phyloP scores from a whole-genome alignment of 2,329 filamentous ascomycete species.

The Pseudonectria foliicola region DNA sequence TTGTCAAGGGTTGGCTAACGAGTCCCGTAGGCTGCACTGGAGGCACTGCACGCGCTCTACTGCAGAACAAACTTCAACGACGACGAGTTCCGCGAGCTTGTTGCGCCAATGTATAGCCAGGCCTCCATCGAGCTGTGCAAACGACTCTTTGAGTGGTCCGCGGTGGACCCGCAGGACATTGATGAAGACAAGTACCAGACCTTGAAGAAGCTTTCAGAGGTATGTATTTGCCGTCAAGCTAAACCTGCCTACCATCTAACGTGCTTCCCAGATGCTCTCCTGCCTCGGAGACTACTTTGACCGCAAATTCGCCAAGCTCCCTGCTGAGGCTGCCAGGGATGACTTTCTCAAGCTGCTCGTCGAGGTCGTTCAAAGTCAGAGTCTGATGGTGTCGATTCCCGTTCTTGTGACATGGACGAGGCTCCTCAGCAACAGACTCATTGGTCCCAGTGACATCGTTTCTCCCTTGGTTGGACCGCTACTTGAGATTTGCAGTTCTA shows the following conservation, averaged over 20 bases:
- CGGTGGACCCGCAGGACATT: conserved; percentile 72
- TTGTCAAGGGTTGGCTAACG: conserved; percentile 8
- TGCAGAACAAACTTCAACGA: conserved; percentile 66
- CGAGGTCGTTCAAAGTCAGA: conserved; percentile 73
- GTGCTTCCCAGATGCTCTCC: conserved; percentile 61
- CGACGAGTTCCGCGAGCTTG: conserved; percentile 69
- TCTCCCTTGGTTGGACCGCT: conserved; percentile 63
- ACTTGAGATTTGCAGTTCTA: conserved; percentile 73
- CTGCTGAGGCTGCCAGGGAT: conserved; percentile 56
- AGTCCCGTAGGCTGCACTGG: conserved; percentile 59
- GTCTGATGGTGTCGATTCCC: conserved; percentile 88
- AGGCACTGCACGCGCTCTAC: conserved; percentile 79
- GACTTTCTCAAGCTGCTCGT: conserved; percentile 76
- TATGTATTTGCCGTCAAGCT: conserved; percentile 30
- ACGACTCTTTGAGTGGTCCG: conserved; percentile 72
- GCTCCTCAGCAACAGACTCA: conserved; percentile 64
- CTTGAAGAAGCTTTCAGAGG: conserved; percentile 90
- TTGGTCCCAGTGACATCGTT: conserved; percentile 57
- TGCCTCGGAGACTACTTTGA: conserved; percentile 80
- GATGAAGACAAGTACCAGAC: conserved; percentile 89
- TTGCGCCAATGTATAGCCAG: conserved; percentile 71
- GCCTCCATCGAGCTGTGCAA: conserved; percentile 64
- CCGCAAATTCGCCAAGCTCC: conserved; percentile 62
- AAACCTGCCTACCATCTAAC: conserved; percentile 4
- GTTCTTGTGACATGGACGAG: conserved; percentile 85